A percentile compares a stretch with the other conserved stretches of the same genome.
These are phyloP conservation scores for Lenwebbia sp. DNA, from an alignment of 345 rosid genomes.

Conservation along the genomic window DNA sequence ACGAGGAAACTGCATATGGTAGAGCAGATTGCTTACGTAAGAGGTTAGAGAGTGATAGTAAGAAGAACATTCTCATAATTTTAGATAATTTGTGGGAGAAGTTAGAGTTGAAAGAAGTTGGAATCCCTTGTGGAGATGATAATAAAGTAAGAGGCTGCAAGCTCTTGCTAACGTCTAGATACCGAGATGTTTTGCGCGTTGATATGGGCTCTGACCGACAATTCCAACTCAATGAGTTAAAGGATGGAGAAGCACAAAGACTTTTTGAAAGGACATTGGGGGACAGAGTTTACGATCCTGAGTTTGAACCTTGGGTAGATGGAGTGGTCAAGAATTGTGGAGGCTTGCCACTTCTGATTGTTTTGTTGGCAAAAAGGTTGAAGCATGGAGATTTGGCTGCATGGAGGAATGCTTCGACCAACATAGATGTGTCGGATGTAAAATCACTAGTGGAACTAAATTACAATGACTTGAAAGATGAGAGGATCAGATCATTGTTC, in stretches of 20 bases:
- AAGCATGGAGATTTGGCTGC: rapidly evolving
- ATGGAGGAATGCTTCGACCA: not conserved
- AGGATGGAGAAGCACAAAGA: not conserved
- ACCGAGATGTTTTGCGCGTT: not conserved
- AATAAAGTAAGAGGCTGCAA: conserved; percentile 4
- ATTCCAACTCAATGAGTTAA: not conserved
- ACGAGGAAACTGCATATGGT: not conserved
- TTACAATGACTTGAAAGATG: not conserved
- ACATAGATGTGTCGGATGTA: rapidly evolving
- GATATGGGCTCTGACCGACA: not conserved
- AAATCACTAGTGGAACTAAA: not conserved
- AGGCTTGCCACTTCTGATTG: not conserved
- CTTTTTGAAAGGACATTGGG: rapidly evolving
- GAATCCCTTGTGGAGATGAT: conserved; percentile 3
- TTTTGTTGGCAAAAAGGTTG: rapidly evolving
- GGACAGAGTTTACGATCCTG: rapidly evolving
- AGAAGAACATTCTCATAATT: conserved; percentile 9
- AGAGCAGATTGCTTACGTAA: not conserved
- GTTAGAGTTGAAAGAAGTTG: conserved; percentile 3
- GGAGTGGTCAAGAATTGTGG: rapidly evolving
- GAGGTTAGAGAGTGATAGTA: not conserved
- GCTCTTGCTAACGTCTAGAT: conserved; percentile 9
- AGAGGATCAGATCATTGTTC: not conserved
- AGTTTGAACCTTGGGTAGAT: rapidly evolving
- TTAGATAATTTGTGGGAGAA: conserved; percentile 16